Conservation (phyloP, 2,329 filamentous ascomycete genomes). For the Paracorniculantispora psalliotae region DNA sequence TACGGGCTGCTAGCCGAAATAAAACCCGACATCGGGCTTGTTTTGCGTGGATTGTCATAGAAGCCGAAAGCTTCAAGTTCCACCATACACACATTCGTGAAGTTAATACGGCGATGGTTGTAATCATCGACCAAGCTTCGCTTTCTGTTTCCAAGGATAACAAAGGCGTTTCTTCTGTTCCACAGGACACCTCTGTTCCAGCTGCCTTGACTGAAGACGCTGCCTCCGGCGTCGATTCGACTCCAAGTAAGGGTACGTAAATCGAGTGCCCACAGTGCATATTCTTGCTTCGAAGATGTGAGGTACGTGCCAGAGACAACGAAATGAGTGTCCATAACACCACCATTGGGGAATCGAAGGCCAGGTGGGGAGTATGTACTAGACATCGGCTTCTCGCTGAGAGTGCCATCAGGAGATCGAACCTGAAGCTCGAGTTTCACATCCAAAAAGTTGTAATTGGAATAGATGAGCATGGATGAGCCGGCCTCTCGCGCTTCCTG, state of each 20-base stretch:
- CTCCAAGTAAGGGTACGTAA: constrained; percentile 86
- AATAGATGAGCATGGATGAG: constrained; percentile 90
- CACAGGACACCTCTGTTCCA: constrained; percentile 96
- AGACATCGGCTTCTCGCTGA: constrained; percentile 86
- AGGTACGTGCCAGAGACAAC: constrained; percentile 96
- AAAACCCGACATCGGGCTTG: constrained; percentile 73
- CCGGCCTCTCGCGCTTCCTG: constrained; percentile 52
- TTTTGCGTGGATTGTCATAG: constrained; percentile 88
- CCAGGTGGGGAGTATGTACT: constrained; percentile 84
- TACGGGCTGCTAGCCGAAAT: constrained; percentile 73
- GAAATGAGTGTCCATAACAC: constrained; percentile 92
- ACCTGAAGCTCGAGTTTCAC: constrained; percentile 95
- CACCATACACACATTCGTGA: constrained; percentile 93
- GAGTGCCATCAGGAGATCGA: constrained; percentile 72
- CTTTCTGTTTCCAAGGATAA: constrained; percentile 90
- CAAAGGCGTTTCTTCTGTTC: constrained; percentile 90
- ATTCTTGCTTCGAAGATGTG: constrained; percentile 96
- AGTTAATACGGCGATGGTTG: constrained; percentile 96
- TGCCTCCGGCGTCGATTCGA: constrained; percentile 89
- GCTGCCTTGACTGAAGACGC: constrained; percentile 92
- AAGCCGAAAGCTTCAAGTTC: constrained; percentile 96
- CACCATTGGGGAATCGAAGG: constrained; percentile 90
- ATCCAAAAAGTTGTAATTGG: constrained; percentile 97
- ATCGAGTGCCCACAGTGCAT: constrained; percentile 93
- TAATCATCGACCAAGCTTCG: constrained; percentile 95